Base-by-base conservation (phyloP, 345 rosid genomes). In the Boechera retrofracta region DNA sequence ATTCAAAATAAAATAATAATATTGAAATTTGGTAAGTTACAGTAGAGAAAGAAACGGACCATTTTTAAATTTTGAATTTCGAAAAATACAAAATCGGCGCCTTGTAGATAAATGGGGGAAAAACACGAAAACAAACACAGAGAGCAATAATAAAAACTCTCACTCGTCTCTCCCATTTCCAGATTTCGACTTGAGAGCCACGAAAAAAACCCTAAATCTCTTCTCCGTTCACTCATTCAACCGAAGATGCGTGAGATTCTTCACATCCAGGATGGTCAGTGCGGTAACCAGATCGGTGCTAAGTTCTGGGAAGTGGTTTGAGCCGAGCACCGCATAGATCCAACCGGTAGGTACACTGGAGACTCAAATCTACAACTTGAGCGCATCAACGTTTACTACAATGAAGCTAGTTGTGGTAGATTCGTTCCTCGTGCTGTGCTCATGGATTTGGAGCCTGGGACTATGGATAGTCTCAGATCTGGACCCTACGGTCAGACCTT, bases 241-340 rank as follows among this genome's bases (percentile, higher is more conserved):
- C 18, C 77, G 12, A 73, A 62, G 69, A 73, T 73, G 77, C 77
- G 77, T 24, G 77, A 73, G 69, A 73, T 73, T n/a, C 77, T 73
- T 51, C 77, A 73, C 62, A 73, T 73, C 51, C 77, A 73, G 7
- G 77, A 61, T 13, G 77, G 76, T 26, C 76, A 72, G 5, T 72
- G 76, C 58, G 76, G 76, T 12, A 72, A 72, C 73, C 72, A 54
- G 5, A 66, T 66, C 70, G 70, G 70, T 5, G 70, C 70, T 3
- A 64, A 64, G 69, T 64, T 64, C 69, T 64, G 69, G 69, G 69
- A 64, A 64, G 69, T 64, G 8, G 69, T 66, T 18, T 66, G 70
- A 45, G 71, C 71, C 35, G 73, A 69, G 63, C 73, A 69, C 53
- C 63, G 73, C 16, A 69, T 69, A 28, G 76, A 72, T 72, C 76